Evolutionary conservation across 208 protist species (phyloP), one percentile per base, ranked within the genome.

Genomic region (Acanthamoeba castellanii): DNA sequence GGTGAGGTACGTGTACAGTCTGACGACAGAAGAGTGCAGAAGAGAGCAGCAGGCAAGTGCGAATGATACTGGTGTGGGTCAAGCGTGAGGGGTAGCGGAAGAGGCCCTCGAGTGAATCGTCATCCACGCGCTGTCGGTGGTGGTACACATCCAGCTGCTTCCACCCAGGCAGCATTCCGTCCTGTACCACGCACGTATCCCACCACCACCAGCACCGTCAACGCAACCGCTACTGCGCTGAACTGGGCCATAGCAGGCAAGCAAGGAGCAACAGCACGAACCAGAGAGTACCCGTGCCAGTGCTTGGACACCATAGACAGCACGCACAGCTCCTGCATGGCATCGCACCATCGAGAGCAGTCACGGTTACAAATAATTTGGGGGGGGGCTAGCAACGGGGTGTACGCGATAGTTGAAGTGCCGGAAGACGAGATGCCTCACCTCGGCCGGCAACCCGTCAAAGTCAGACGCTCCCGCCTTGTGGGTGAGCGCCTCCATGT

Each of bases 141-240:
- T 87, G 78, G 30, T 87, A 87, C n/a, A 87, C 32, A n/a, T 87
- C 78, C 13, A 87, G 42, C 32, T 18, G n/a, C 18, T 22, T 6
- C 78, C 78, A 87, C 8, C 78, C 78, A 0, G 50, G 78, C 78
- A 87, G 27, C 78, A 87, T 87, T 11, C 78, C 78, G 37, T 87
- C 78, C 72, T 81, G 20, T 13, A 18, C 14, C 16, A 18, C 50
- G 13, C 50, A 13, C 50, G 50, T 13, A 55, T 13, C 37, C 37
- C 37, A 3, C 37, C 59, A 66, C 14, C n/a, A 30, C 64, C 11
- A 20, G 1, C 27, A 42, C 37, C 37, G 37, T 42, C 37, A 42
- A 3, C 37, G 37, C 37, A 42, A 42, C n/a, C n/a, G n/a, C n/a
- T n/a, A n/a, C n/a, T n/a, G n/a, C n/a, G n/a, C n/a, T n/a, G n/a